Evolutionary conservation across 164 flowering plant genomes (phyloP).

Genomic region (Pachysandra terminalis): DNA sequence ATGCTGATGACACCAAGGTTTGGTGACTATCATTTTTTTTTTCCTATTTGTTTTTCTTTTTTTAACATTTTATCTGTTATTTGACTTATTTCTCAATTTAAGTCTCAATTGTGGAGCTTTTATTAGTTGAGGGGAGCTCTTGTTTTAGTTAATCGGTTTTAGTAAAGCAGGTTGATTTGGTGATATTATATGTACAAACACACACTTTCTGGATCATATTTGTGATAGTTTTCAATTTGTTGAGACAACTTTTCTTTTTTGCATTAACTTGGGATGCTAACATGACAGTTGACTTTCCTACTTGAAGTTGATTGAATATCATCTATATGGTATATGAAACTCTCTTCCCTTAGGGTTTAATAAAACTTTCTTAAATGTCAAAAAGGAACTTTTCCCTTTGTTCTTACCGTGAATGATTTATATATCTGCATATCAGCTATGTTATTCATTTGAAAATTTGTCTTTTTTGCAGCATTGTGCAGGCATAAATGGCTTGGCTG

Average conservation of each 20-base stretch:
- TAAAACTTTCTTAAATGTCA: no score
- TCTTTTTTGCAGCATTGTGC: conserved; percentile 78
- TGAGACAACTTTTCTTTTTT: no score
- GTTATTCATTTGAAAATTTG: not conserved
- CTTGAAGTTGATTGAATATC: not conserved
- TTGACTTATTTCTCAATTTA: not conserved
- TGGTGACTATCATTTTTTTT: not conserved
- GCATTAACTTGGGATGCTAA: not conserved
- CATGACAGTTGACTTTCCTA: not conserved
- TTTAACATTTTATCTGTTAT: not conserved
- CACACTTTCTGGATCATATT: no score
- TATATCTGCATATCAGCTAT: not conserved
- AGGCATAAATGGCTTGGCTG: conserved; percentile 83
- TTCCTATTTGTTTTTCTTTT: not conserved
- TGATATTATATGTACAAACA: no score
- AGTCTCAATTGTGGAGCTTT: not conserved
- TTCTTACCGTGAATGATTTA: not conserved
- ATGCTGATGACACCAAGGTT: conserved; percentile 81
- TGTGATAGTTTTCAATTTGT: no score
- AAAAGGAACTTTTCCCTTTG: no score
- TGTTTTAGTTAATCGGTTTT: not conserved
- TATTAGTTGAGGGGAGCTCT: not conserved
- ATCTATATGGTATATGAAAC: not conserved
- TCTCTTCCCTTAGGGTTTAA: not conserved
- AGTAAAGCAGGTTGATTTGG: not conserved